A percentile compares a stretch with the other conserved stretches of the same genome.
Conservation (phyloP, 106 monocot genomes). For the Phalaenopsis aphrodite region DNA sequence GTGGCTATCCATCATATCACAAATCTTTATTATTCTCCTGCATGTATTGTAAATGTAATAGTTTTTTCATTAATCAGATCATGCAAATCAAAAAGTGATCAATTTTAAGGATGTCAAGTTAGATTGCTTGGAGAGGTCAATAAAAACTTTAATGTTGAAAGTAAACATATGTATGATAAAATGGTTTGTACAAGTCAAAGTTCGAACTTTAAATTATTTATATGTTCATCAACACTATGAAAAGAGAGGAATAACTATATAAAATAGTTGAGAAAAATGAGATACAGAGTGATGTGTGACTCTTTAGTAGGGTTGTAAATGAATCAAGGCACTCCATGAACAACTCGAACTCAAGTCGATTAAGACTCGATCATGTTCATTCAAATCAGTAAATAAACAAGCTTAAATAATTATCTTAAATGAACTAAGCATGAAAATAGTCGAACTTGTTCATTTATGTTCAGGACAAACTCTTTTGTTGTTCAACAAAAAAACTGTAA, state of each 20-base stretch:
- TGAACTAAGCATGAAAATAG: too few species aligned
- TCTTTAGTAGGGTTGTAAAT: too few species aligned
- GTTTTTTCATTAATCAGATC: too few species aligned
- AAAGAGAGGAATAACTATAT: neutral
- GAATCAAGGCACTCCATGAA: too few species aligned
- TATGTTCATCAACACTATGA: neutral
- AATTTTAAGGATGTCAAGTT: neutral
- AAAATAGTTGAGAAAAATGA: neutral
- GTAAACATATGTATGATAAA: neutral
- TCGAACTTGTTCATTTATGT: too few species aligned
- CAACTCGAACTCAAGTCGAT: too few species aligned
- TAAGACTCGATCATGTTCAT: too few species aligned
- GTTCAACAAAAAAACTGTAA: too few species aligned
- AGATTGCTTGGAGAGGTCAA: neutral
- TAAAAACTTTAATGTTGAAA: neutral
- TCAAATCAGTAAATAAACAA: too few species aligned
- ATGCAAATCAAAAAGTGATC: too few species aligned
- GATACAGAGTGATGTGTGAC: neutral
- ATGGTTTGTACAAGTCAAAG: neutral
- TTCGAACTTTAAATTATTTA: neutral
- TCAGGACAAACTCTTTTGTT: too few species aligned
- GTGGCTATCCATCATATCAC: neutral
- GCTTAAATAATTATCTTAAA: too few species aligned
- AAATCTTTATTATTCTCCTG: neutral
- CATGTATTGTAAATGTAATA: neutral